Evolutionary conservation across 140 eudicot species (phyloP), one percentile per base, ranked within the genome.

Genomic region (Senecio squalidus): DNA sequence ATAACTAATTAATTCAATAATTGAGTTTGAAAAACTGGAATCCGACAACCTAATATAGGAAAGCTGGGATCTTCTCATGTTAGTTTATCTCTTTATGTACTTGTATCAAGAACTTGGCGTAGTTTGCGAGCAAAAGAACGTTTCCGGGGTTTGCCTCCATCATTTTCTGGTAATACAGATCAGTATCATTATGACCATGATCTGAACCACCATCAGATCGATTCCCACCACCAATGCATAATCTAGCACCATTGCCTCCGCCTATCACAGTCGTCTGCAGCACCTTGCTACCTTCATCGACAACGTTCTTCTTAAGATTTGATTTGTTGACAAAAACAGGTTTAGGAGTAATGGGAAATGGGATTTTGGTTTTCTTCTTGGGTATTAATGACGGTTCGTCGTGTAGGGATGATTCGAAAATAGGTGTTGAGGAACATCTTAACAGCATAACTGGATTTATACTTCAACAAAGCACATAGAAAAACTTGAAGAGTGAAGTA

Each of bases 161-260:
- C 44, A 55, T 30, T 9, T 55, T 30, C 2, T 55, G 60, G 26
- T 55, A 55, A 27, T 26, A 52, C 8, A 27, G 26, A 0, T 52
- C 58, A 22, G 39, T 52, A 0, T 27, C 20, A 52, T 26, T 15
- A 52, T 52, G 58, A 14, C 58, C 58, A 26, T 26, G 38, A 52
- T 52, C 58, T 5, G 23, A 26, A 27, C 58, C 58, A 52, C 58
- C 58, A n/a, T 10, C 31, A 52, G 58, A 52, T 52, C 58, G 20
- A 52, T 52, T 26, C 36, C 38, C 58, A n/a, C 21, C 22, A 26
- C 58, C 58, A 52, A 52, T 15, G 31, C 58, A 52, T 52, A 52
- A n/a, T 28, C 8, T 52, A n/a, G 22, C 58, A 2, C 58, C 58
- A 27, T 52, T 52, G n/a, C 58, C 21, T 2, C 58, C 38, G 25